These are phyloP conservation scores for Neonectria hederae DNA, from an alignment of 2,329 filamentous ascomycete species.

Conservation along the genomic window DNA sequence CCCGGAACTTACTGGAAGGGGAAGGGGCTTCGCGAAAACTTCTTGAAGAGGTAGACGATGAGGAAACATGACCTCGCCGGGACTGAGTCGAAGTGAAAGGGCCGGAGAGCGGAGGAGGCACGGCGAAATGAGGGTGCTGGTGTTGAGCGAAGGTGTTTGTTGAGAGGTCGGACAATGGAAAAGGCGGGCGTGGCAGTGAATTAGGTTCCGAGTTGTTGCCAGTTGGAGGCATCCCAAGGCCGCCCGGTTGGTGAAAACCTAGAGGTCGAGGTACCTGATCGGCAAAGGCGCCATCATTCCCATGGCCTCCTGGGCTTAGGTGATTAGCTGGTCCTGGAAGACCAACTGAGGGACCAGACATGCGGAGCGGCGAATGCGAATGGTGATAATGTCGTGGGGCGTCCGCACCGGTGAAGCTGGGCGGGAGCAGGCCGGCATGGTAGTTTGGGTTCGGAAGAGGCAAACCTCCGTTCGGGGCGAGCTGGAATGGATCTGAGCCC, in stretches of 20 bases:
- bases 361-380: conserved; percentile 12
- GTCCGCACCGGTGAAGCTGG: conserved; percentile 26
- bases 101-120: conserved; percentile 29
- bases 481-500: conserved; percentile 34
- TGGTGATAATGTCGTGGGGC: conserved; percentile 29
- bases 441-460: conserved; percentile 37
- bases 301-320: conserved; percentile 10
- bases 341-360: background rate
- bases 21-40: conserved; percentile 31
- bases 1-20: conserved; percentile 34
- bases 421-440: conserved; percentile 21
- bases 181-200: conserved; percentile 34
- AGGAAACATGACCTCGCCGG: conserved; percentile 28
- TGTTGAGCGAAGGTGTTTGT: conserved; percentile 34
- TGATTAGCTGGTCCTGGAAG: conserved; percentile 1
- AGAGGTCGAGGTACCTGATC: conserved; percentile 37
- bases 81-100: conserved; percentile 27
- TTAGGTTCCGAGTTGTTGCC: conserved; percentile 34
- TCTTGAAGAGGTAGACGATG: conserved; percentile 31
- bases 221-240: conserved; percentile 27
- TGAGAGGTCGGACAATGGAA: conserved; percentile 29
- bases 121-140: conserved; percentile 26
- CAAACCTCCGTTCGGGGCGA: conserved; percentile 33
- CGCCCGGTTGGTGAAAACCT: conserved; percentile 31
- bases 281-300: conserved; percentile 33